Evolutionary conservation across 1,284 basidiomycete genomes (phyloP).

Genomic region (Anthracocystis setariae): DNA sequence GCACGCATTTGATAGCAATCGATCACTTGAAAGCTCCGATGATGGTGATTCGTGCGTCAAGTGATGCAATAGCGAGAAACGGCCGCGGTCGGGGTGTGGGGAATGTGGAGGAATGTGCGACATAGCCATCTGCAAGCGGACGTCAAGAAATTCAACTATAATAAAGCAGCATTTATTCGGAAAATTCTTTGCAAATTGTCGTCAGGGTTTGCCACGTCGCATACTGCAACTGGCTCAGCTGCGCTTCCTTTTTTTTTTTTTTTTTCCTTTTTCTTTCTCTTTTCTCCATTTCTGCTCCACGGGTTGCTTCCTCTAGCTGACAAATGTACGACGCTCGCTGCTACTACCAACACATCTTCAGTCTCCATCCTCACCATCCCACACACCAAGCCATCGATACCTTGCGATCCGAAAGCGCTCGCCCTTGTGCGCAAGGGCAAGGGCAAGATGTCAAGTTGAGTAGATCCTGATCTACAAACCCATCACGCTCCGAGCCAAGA

Average conservation of each 20-base stretch:
- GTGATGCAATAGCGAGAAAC: too few species aligned
- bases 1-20: too few species aligned
- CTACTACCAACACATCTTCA: neutral
- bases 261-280: neutral
- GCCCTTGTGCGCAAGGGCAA: too few species aligned
- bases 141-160: too few species aligned
- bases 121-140: constrained; percentile 1
- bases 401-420: too few species aligned
- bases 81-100: neutral
- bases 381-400: too few species aligned
- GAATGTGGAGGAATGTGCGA: constrained; percentile 9
- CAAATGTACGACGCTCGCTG: neutral
- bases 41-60: neutral
- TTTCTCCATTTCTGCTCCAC: neutral
- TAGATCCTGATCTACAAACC: neutral
- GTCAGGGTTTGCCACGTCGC: constrained; percentile 3
- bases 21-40: too few species aligned
- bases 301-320: neutral
- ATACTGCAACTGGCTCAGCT: neutral
- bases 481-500: neutral
- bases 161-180: too few species aligned
- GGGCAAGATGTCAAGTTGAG: constrained; percentile 5
- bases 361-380: too few species aligned
- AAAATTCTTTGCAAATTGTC: constrained; percentile 1
- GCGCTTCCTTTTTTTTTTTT: neutral